Percentiles rank a stretch among this genome's conserved stretches.
phyloP scores from a whole-genome alignment of 148 eudicot species.

The Dianthus caryophyllus region DNA sequence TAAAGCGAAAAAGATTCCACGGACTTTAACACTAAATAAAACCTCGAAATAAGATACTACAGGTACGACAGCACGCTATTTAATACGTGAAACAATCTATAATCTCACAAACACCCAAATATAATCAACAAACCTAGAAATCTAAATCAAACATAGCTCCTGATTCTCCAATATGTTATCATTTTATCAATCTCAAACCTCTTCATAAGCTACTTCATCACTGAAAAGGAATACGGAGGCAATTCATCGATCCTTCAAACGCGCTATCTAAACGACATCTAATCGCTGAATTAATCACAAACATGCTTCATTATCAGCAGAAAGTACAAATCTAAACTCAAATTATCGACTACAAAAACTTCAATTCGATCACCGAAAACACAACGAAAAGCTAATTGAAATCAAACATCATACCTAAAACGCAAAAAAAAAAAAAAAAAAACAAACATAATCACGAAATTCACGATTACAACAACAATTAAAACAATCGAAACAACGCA shows the following conservation, averaged over 20 bases:
- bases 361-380: not conserved
- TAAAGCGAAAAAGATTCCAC: not conserved
- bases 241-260: too few relatives aligned
- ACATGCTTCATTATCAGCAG: too few relatives aligned
- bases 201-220: too few relatives aligned
- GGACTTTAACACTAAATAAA: not conserved
- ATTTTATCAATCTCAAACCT: not conserved
- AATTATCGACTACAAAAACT: not conserved
- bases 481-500: not conserved
- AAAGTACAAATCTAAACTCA: constrained; percentile 1
- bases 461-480: too few relatives aligned
- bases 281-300: too few relatives aligned
- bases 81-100: too few relatives aligned
- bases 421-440: not conserved
- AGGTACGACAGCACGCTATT: too few relatives aligned
- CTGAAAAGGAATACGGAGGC: too few relatives aligned
- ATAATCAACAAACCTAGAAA: not conserved
- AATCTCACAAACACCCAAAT: too few relatives aligned
- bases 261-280: too few relatives aligned
- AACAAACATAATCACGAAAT: not conserved
- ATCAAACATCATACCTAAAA: constrained; percentile 1
- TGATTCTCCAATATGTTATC: not conserved
- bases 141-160: not conserved
- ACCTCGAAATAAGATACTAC: too few relatives aligned
- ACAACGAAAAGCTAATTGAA: not conserved